Evolutionary conservation across 805 yeast genomes (phyloP), one percentile per base, ranked within the genome.

Genomic region (Candida berthetii): DNA sequence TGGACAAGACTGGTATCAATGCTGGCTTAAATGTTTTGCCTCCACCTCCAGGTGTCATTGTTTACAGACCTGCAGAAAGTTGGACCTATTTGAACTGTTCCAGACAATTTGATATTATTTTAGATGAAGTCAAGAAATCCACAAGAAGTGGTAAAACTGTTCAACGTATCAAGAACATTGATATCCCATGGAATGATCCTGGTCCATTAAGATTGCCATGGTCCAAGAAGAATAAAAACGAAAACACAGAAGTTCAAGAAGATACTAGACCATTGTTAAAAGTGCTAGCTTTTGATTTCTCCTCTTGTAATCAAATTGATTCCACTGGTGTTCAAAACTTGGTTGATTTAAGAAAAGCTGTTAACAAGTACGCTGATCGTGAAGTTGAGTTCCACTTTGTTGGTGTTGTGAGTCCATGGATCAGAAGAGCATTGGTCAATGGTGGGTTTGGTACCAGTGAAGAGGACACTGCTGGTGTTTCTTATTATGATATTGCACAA

Each of bases 31-130:
- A 68, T 1, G 75, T 90, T 7, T 60, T 60, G 14, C 85, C 89
- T 2, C 96, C 97, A 14, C 96, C 96, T 24, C 87, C 91, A 1
- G 96, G 97, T 28, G 89, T 90, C 15, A 53, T 89, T 43, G 95
- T 90, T 3, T 90, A 82, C 68, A 76, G 93, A 53, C 84, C 93
- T 33, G 66, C 81, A 16, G 96, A 90, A 54, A 69, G 89, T 14
- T 84, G 85, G 63, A 76, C 87, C 1, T 90, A 88, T 64, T 80
- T 95, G 32, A 90, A 90, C 58, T 73, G 84, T 36, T 79, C 96
- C 0, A 65, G 74, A 46, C 95, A 85, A 58, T 69, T 76, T 35
- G 96, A 89, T 52, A 58, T 62, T 20, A 71, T 90, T 15, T 66
- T 79, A 37, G 90, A 84, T 45, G 80, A 82, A 50, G 80, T 85